Conservation (phyloP, 169 alveolate genomes). For the Plasmodium chabaudi region DNA sequence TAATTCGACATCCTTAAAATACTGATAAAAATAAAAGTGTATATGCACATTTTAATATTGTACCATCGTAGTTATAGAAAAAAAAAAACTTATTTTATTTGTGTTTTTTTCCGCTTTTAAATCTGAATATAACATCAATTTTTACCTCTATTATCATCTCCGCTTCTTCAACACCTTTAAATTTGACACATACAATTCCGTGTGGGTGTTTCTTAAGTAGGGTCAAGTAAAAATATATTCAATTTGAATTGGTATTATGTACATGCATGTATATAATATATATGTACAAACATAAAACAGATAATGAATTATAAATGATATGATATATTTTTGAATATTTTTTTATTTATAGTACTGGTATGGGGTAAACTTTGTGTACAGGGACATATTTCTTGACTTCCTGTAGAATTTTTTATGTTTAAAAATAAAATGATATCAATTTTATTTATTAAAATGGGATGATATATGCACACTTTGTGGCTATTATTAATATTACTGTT, state of each 20-base stretch:
- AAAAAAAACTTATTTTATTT: not conserved
- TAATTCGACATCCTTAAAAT: conserved; percentile 83
- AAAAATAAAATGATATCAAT: not conserved
- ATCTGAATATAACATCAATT: conserved; percentile 1
- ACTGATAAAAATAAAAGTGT: conserved; percentile 64
- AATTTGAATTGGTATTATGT: conserved; percentile 78
- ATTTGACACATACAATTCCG: conserved; percentile 90
- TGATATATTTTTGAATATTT: too few relatives aligned
- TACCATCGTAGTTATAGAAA: not conserved
- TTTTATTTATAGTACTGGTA: conserved; percentile 35
- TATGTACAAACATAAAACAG: too few relatives aligned
- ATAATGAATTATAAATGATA: too few relatives aligned
- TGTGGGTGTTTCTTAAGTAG: conserved; percentile 89
- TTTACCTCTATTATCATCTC: conserved; percentile 81
- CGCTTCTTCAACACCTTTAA: conserved; percentile 88
- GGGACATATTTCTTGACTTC: conserved; percentile 66
- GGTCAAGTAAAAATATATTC: conserved; percentile 42
- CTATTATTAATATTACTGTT: conserved; percentile 29
- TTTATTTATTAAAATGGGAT: not conserved
- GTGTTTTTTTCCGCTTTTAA: not conserved
- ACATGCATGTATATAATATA: conserved; percentile 22
- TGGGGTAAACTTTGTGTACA: conserved; percentile 69
- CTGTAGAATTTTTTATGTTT: conserved; percentile 11
- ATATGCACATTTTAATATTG: not conserved
- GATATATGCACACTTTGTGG: not conserved